Evolutionary conservation across 352 stramenopile genomes (phyloP).

Genomic region (Phytopythium delawarense): DNA sequence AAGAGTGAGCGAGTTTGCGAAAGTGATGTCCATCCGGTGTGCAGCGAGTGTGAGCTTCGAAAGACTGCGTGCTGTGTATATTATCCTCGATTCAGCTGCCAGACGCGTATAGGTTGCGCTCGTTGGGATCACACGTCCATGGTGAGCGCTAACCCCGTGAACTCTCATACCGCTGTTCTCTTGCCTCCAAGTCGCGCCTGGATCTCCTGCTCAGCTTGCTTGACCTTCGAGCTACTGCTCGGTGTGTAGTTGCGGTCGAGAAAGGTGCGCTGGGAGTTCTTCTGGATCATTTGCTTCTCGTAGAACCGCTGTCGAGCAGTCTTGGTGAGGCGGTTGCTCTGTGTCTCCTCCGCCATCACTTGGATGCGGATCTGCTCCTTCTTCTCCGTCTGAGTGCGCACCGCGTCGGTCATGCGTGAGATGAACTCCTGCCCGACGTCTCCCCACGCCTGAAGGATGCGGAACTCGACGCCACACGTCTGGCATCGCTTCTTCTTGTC

Average conservation of each 20-base stretch:
- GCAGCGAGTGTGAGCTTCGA: background rate
- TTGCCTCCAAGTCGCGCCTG: conserved; percentile 36
- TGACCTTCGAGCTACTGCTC: conserved; percentile 47
- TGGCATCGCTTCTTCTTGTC: conserved; percentile 88
- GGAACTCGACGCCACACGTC: conserved; percentile 73
- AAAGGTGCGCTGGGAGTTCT: conserved; percentile 46
- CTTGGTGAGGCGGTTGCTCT: conserved; percentile 30
- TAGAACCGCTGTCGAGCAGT: conserved; percentile 62
- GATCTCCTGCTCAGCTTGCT: conserved; percentile 43
- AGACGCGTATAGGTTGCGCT: background rate
- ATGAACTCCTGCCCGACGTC: conserved; percentile 68
- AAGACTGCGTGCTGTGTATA: background rate
- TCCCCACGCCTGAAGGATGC: conserved; percentile 66
- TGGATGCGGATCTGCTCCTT: conserved; percentile 48
- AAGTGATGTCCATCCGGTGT: background rate
- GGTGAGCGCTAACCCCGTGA: background rate
- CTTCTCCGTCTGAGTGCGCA: conserved; percentile 32
- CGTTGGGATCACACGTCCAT: background rate
- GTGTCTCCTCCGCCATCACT: conserved; percentile 34
- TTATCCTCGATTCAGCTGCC: background rate
- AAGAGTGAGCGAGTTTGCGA: background rate
- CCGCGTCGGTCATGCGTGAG: conserved; percentile 44
- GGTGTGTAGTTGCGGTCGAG: conserved; percentile 62
- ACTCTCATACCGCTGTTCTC: conserved; percentile 6
- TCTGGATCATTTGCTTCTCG: conserved; percentile 54